These are phyloP conservation scores for Pleurotus ostreatus DNA, from an alignment of 768 basidiomycete species.

Conservation along the genomic window DNA sequence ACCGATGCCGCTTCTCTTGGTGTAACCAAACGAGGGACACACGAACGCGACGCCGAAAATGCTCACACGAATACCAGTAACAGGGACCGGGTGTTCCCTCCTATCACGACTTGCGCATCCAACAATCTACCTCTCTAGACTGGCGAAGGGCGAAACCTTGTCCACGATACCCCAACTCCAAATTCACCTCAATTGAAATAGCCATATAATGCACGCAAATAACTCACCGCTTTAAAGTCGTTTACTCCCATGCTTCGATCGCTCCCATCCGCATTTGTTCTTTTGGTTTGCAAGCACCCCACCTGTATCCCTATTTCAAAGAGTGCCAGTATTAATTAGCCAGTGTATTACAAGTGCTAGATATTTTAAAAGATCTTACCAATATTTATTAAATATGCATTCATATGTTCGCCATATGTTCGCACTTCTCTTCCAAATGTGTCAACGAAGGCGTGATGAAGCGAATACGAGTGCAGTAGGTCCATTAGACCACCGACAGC, in stretches of 20 bases:
- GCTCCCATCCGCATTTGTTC: background rate
- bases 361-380: conserved; percentile 5
- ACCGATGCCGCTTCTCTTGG: conserved; percentile 44
- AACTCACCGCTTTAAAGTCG: too few species aligned
- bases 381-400: background rate
- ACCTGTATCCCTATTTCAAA: conserved; percentile 6
- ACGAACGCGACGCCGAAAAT: background rate
- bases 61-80: background rate
- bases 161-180: background rate
- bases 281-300: background rate
- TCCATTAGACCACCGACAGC: background rate
- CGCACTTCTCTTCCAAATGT: background rate
- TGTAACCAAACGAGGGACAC: conserved; percentile 26
- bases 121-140: background rate
- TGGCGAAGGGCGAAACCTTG: background rate
- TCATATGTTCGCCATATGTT: too few species aligned
- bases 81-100: background rate
- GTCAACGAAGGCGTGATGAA: background rate
- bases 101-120: background rate
- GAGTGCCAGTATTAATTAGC: background rate
- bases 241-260: background rate
- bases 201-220: too few species aligned
- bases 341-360: conserved; percentile 8
- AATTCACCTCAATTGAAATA: too few species aligned
- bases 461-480: background rate